Base-by-base conservation (phyloP, 192 early-diverging fungal species). In the Entrophospora sp. region DNA sequence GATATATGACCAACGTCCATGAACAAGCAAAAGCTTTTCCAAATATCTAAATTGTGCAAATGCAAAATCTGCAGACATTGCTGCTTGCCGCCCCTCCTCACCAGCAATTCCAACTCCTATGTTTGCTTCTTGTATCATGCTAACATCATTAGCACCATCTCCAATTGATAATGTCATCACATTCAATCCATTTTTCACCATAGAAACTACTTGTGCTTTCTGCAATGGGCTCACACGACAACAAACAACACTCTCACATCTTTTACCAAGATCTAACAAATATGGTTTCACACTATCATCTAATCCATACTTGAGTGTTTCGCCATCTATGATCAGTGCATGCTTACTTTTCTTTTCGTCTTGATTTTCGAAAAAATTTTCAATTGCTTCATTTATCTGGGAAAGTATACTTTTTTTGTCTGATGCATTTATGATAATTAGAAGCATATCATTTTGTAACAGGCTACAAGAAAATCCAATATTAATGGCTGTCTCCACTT, bases 91-190 rank as follows among this genome's bases (percentile, higher is more conserved):
- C 10, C 95, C 95, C 73, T 97, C 95, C 63, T 93, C 87, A 38
- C 95, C 95, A 22, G 87, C 85, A 58, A 97, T 94, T 25, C 95
- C 95, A 31, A 97, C 77, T 43, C 95, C 95, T 25, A 97, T 82
- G 71, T 97, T 87, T 34, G 95, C 93, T 40, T 91, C 93, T 75
- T 98, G 95, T 63, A 98, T 98, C 95, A 98, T 98, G 37, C 84
- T 83, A 20, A 98, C 93, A 72, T 98, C 95, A 73, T 98, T 98
- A 16, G 93, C 95, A 32, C 93, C n/a, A n/a, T n/a, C n/a, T n/a
- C n/a, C n/a, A n/a, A n/a, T n/a, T n/a, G n/a, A n/a, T n/a, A n/a
- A n/a, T n/a, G n/a, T n/a, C n/a, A n/a, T n/a, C n/a, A n/a, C n/a
- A n/a, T n/a, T n/a, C n/a, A n/a, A n/a, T n/a, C 86, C 82, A 14